Evolutionary conservation across 768 basidiomycete species (phyloP), one percentile per base, ranked within the genome.

Genomic region (Pulveroboletus sp.): DNA sequence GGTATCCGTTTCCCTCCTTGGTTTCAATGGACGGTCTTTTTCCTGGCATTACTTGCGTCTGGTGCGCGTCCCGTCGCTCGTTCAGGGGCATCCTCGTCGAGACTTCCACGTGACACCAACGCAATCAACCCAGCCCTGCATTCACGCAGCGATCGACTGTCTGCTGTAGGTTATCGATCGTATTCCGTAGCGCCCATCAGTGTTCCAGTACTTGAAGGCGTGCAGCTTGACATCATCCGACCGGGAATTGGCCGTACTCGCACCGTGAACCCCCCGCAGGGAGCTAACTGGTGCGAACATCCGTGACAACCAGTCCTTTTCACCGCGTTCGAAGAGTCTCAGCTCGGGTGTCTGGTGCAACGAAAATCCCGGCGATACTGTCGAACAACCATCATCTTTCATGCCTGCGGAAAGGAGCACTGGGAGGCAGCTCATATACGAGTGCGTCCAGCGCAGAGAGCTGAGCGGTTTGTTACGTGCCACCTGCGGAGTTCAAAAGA

Each of bases 401-500:
- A 21, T 21, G 3, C 3, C 21, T 21, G 21, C 21, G 21, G 21
- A 21, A 21, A 21, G 21, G 21, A 21, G 21, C 21, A 3, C 21
- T 21, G 21, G 21, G 21, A 21, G 21, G 21, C 21, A 21, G 21
- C 21, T 21, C 21, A 21, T 21, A 21, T 21, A 3, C 21, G 21
- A 21, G 21, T 21, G 21, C 21, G 3, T 21, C 21, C 3, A 3
- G 21, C 21, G 21, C 21, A 3, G 21, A 21, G 21, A 21, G 21
- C 21, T 21, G 21, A 21, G 21, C 21, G 21, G 21, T 28, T 39
- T 14, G 39, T 24, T 39, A 41, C 12, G 42, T 49, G 57, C 61
- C 67, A 63, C 59, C 51, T 45, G 58, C 67, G 67, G 67, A 68
- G 67, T 70, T 69, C 55, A 49, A 67, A 68, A 68, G 55, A 17